These are phyloP conservation scores for Curvularia sp. DNA, from an alignment of 2,329 filamentous ascomycete genomes.

Conservation along the genomic window DNA sequence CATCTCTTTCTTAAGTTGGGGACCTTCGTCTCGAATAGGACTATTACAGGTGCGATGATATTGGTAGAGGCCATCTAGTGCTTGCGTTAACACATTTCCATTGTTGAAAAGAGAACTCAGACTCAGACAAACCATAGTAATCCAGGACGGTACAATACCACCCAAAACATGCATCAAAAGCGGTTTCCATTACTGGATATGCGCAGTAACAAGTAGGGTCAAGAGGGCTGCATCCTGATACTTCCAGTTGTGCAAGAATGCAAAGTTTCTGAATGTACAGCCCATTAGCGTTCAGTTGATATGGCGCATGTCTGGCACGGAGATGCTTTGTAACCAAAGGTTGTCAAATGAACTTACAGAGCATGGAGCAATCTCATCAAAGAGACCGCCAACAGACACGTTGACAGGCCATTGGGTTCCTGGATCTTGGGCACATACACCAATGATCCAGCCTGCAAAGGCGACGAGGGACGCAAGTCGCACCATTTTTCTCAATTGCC, in stretches of 20 bases:
- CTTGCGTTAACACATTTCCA: background rate
- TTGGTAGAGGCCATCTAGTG: background rate
- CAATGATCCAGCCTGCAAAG: background rate
- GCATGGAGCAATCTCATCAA: background rate
- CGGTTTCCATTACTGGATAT: background rate
- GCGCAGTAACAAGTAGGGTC: background rate
- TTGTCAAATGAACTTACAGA: background rate
- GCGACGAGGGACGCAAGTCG: background rate
- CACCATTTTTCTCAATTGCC: background rate
- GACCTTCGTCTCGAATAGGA: background rate
- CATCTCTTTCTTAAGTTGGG: background rate
- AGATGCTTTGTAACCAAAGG: background rate
- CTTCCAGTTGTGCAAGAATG: background rate
- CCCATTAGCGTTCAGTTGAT: background rate
- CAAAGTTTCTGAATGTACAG: background rate
- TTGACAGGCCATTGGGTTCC: background rate
- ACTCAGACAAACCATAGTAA: background rate
- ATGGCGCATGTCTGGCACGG: background rate
- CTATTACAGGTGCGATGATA: background rate
- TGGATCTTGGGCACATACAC: background rate
- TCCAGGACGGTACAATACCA: constrained; percentile 1
- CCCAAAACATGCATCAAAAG: background rate
- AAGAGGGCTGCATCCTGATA: background rate
- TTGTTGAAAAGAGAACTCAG: background rate
- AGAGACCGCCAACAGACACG: background rate